A percentile compares a stretch with the other conserved stretches of the same genome.
phyloP scores from a whole-genome alignment of 176 grass and related monocot species.

The Oryza nivara region DNA sequence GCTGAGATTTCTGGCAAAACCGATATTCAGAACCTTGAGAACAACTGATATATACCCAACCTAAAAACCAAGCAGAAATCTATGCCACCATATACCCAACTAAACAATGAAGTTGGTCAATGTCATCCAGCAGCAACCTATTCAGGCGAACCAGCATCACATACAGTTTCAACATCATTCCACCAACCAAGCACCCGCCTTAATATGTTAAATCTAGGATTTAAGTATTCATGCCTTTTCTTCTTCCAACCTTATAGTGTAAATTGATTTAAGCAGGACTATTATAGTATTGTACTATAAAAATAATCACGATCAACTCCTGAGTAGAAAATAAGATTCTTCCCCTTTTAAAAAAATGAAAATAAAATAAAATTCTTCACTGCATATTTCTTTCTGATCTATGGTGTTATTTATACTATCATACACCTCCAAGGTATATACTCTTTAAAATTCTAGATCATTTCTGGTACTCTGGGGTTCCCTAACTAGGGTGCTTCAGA shows the following conservation, averaged over 20 bases:
- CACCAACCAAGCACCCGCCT: background rate
- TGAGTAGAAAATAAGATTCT: background rate
- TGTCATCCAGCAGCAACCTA: background rate
- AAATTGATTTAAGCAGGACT: constrained; percentile 17
- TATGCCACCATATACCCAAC: background rate
- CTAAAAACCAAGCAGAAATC: background rate
- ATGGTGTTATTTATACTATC: constrained; percentile 23
- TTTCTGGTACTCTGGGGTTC: background rate
- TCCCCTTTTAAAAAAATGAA: too few species aligned
- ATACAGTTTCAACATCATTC: background rate
- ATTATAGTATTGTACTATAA: background rate
- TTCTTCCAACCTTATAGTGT: constrained; percentile 3
- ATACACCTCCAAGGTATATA: constrained; percentile 4
- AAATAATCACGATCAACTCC: constrained; percentile 1
- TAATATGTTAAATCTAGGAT: background rate
- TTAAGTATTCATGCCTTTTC: background rate
- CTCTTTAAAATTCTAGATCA: background rate
- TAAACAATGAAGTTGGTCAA: background rate
- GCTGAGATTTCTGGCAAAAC: background rate
- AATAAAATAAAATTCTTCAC: background rate
- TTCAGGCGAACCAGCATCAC: background rate
- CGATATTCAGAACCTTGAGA: background rate
- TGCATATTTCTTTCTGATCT: constrained; percentile 22
- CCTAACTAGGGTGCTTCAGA: background rate
- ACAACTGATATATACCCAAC: background rate